Percentiles rank a stretch among this genome's conserved stretches.
These are phyloP conservation scores for Filobasidium wieringae DNA, from an alignment of 768 basidiomycete genomes.

Conservation along the genomic window DNA sequence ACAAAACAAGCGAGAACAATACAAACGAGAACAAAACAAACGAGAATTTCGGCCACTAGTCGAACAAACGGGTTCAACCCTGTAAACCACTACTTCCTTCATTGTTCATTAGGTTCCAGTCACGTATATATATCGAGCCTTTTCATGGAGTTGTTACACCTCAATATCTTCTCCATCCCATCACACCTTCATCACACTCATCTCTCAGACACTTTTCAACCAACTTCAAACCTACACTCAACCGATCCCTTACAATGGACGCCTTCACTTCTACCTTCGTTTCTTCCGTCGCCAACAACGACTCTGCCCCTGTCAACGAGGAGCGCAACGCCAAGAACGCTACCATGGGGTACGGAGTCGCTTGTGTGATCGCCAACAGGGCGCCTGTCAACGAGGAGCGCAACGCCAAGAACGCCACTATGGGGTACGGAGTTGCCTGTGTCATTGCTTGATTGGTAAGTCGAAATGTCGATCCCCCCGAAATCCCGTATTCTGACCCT, in stretches of 20 bases:
- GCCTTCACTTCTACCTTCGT: conserved; percentile 10
- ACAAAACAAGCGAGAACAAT: too few species aligned
- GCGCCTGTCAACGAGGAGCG: conserved; percentile 4
- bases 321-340: neutral
- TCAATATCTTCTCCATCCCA: neutral
- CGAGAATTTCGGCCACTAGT: too few species aligned
- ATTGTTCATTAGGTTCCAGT: neutral
- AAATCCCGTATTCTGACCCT: too few species aligned
- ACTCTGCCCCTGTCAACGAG: conserved; percentile 4
- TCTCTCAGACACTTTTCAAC: neutral
- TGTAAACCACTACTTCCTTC: too few species aligned
- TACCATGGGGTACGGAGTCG: neutral
- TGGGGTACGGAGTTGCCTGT: neutral
- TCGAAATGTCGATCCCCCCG: too few species aligned
- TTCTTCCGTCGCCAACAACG: neutral
- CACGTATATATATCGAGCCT: neutral
- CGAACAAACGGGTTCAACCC: too few species aligned
- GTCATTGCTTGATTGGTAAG: conserved; percentile 7
- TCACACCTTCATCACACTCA: conserved; percentile 1
- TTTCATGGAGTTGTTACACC: neutral
- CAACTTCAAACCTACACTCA: neutral
- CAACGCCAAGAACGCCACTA: neutral
- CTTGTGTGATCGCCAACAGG: conserved; percentile 6
- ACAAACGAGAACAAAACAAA: too few species aligned
- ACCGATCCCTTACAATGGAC: conserved; percentile 12